Evolutionary conservation across 1,284 basidiomycete species (phyloP), one percentile per base, ranked within the genome.

Genomic region (Papiliotrema flavescens): DNA sequence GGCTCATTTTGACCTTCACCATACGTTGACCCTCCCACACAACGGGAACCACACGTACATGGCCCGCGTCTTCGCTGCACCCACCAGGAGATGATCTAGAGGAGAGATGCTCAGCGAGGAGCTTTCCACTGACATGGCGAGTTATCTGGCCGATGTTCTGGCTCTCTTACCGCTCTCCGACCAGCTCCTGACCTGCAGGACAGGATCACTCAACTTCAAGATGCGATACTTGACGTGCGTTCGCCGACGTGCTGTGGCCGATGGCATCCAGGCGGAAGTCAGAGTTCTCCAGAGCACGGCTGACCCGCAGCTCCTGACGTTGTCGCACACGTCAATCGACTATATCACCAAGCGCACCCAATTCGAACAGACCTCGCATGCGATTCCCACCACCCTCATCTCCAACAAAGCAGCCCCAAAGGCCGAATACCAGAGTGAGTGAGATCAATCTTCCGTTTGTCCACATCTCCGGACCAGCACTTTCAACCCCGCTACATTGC

Each of bases 131-230:
- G 73, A 75, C 62, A 75, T 75, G 73, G 73, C 70, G 52, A 39
- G 69, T 64, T 26, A 23, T 8, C 26, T 19, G 35, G 11, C 35
- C 17, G 20, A 23, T 34, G 8, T 17, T 34, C 19, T 34, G 17
- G 20, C 41, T 5, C n/a, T 41, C 13, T 20, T 5, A 37, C n/a
- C n/a, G 5, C 7, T 15, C n/a, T 47, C 58, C 55, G 41, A 51
- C 32, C 1, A 28, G n/a, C 24, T n/a, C n/a, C 28, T 32, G 28
- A 32, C 28, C 28, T 6, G 34, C 42, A 74, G 73, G 73, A 75
- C 71, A 73, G 71, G 70, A 75, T 75, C 61, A 75, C 73, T 63
- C 73, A 71, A 66, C 67, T 76, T 48, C 75, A 76, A 69, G 75
- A 76, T 71, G 74, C 75, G 52, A 75, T 76, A 46, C 61, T 75